Evolutionary conservation across 345 rosid species (phyloP).

Genomic region (Citrus trifoliata): DNA sequence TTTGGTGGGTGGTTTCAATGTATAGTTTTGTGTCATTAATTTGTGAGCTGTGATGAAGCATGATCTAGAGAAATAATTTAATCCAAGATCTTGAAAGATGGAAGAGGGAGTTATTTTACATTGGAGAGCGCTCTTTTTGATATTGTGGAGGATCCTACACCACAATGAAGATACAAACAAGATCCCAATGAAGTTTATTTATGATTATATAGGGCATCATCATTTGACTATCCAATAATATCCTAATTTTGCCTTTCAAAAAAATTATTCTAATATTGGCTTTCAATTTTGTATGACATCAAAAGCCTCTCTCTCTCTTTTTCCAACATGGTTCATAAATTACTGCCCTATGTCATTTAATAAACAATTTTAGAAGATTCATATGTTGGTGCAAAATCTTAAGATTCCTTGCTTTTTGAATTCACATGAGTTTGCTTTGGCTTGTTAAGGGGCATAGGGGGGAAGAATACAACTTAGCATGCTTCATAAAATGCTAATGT

Average conservation of each 20-base stretch:
- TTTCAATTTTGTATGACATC: conserved; percentile 17
- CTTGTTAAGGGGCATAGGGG: conserved; percentile 8
- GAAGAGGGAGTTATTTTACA: neutral
- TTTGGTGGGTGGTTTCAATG: too few species aligned
- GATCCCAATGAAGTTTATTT: conserved; percentile 30
- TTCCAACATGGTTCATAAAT: neutral
- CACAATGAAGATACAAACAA: conserved; percentile 24
- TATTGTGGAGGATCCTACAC: conserved; percentile 2
- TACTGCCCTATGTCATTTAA: neutral
- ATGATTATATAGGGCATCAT: conserved; percentile 16
- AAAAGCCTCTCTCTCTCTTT: neutral
- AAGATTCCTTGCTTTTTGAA: conserved; percentile 37
- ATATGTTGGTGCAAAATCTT: conserved; percentile 35
- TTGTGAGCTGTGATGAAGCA: neutral
- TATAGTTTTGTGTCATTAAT: neutral
- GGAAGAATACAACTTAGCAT: conserved; percentile 20
- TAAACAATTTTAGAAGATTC: conserved; percentile 29
- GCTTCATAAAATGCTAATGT: conserved; percentile 22
- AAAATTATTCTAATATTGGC: neutral
- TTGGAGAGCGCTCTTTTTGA: neutral
- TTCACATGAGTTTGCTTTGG: conserved; percentile 22
- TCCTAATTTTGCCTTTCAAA: neutral
- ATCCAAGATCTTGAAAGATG: neutral
- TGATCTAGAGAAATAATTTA: neutral
- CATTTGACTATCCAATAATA: conserved; percentile 14